phyloP scores from a whole-genome alignment of 192 early-diverging fungal genomes.

The Backusella sp. region DNA sequence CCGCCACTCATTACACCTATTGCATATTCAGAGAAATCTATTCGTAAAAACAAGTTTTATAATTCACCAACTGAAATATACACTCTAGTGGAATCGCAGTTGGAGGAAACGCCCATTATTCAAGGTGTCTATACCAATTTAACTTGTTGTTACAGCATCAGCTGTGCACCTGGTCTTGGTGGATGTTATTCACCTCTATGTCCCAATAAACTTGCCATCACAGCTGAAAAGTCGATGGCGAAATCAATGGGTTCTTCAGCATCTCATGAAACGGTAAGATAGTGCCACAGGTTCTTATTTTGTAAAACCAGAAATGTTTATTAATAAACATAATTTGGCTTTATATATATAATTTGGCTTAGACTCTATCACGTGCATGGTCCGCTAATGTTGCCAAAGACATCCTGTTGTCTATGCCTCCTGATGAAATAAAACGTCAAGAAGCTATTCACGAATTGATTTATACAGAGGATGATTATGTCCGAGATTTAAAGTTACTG shows the following conservation, averaged over 20 bases:
- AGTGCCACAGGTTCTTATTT: not conserved
- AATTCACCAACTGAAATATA: constrained; percentile 34
- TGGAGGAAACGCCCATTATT: constrained; percentile 23
- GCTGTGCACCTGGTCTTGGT: constrained; percentile 23
- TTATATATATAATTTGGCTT: not conserved
- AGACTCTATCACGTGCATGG: constrained; percentile 57
- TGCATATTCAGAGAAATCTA: constrained; percentile 35
- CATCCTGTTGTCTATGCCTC: constrained; percentile 61
- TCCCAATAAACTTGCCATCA: constrained; percentile 16
- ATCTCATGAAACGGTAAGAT: constrained; percentile 11
- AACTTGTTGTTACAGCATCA: constrained; percentile 75
- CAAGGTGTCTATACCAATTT: constrained; percentile 88
- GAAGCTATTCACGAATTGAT: constrained; percentile 94
- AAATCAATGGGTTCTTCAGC: constrained; percentile 6
- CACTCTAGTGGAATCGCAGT: constrained; percentile 1
- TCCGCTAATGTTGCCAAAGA: constrained; percentile 71
- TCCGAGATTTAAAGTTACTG: constrained; percentile 81
- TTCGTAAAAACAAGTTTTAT: constrained; percentile 32
- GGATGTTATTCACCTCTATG: constrained; percentile 35
- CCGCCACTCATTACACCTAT: constrained; percentile 30
- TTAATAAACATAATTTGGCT: not conserved
- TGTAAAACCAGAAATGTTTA: constrained; percentile 3
- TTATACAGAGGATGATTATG: constrained; percentile 90
- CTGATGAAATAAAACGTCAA: constrained; percentile 80
- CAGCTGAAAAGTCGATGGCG: not conserved